Evolutionary conservation across 495 filamentous ascomycete genomes (phyloP).

Genomic region (Terfezia claveryi): DNA sequence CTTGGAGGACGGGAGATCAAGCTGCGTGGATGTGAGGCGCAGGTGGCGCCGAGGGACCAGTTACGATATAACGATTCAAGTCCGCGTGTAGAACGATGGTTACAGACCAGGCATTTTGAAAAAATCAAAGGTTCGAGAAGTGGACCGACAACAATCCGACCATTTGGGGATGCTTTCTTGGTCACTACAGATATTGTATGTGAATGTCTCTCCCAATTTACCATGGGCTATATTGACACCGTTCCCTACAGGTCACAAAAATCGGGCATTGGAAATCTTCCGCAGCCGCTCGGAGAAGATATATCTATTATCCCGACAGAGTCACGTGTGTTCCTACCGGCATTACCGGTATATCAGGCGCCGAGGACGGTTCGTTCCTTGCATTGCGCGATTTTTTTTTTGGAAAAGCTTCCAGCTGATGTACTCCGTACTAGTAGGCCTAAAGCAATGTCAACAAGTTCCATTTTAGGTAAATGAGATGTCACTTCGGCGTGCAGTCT

Average conservation of each 20-base stretch:
- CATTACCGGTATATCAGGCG: too few relatives aligned
- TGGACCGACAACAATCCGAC: conserved; percentile 60
- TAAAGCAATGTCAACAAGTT: too few relatives aligned
- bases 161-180: conserved; percentile 26
- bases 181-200: conserved; percentile 36
- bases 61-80: conserved; percentile 65
- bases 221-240: not conserved
- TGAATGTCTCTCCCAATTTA: not conserved
- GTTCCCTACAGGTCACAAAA: not conserved
- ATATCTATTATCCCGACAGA: conserved; percentile 78
- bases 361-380: too few relatives aligned
- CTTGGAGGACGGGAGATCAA: conserved; percentile 32
- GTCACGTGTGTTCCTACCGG: conserved; percentile 46
- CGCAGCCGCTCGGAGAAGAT: conserved; percentile 42
- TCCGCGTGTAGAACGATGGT: conserved; percentile 57
- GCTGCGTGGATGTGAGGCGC: conserved; percentile 43
- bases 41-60: conserved; percentile 64
- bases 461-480: too few relatives aligned
- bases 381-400: too few relatives aligned
- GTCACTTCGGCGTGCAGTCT: too few relatives aligned
- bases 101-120: conserved; percentile 39
- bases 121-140: conserved; percentile 45
- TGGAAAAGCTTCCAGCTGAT: too few relatives aligned
- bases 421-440: too few relatives aligned
- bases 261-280: too few relatives aligned